These are phyloP conservation scores for Suillus cothurnatus DNA, from an alignment of 768 basidiomycete species.

Conservation along the genomic window DNA sequence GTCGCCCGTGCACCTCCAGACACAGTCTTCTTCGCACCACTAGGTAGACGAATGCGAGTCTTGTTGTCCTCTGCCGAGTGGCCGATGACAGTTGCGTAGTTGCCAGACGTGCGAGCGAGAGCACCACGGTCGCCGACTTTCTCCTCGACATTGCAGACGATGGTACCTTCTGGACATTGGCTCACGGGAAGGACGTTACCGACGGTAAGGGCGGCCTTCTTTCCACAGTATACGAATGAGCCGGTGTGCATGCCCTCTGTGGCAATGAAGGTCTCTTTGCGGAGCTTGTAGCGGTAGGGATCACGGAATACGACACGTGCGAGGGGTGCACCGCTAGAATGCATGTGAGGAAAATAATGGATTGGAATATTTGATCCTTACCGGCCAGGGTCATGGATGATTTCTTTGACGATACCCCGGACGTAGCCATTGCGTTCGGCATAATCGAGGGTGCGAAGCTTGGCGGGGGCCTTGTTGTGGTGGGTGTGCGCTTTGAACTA, in stretches of 20 bases:
- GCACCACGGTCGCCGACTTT: conserved; percentile 97
- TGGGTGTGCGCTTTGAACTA: conserved; percentile 98
- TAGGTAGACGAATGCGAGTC: conserved; percentile 92
- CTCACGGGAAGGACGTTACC: conserved; percentile 97
- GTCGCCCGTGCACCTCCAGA: conserved; percentile 84
- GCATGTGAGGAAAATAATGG: conserved; percentile 1
- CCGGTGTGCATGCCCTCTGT: conserved; percentile 99
- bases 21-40: conserved; percentile 96
- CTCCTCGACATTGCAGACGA: conserved; percentile 99
- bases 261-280: conserved; percentile 97
- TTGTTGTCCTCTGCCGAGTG: conserved; percentile 94
- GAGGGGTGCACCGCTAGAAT: conserved; percentile 89
- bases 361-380: conserved; percentile 41
- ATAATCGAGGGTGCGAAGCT: conserved; percentile 92
- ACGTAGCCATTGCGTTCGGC: conserved; percentile 99
- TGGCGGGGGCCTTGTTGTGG: conserved; percentile 91
- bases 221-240: conserved; percentile 98
- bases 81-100: conserved; percentile 99
- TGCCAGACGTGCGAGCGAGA: conserved; percentile 95
- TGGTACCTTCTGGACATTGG: conserved; percentile 97
- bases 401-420: conserved; percentile 97
- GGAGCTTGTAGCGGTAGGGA: conserved; percentile 99
- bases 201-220: conserved; percentile 93
- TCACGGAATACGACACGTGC: conserved; percentile 99
- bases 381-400: conserved; percentile 99